Evolutionary conservation across 495 filamentous ascomycete species (phyloP).

Genomic region (Aspergillus conjunctus): DNA sequence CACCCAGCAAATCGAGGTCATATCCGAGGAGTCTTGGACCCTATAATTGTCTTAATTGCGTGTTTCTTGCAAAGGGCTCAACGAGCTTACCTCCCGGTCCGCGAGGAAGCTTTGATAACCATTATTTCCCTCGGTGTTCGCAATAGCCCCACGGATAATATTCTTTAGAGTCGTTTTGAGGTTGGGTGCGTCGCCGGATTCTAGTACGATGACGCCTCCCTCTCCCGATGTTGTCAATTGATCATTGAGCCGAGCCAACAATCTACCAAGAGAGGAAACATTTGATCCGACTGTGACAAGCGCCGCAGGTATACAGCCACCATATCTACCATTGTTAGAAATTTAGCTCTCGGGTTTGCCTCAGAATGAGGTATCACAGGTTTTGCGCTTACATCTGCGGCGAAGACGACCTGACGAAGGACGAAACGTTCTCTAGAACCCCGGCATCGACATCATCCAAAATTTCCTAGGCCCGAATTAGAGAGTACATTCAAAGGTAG

Average conservation of each 20-base stretch:
- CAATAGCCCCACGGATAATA: conserved; percentile 71
- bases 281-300: conserved; percentile 87
- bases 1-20: conserved; percentile 79
- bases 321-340: conserved; percentile 36
- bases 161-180: conserved; percentile 81
- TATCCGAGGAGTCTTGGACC: conserved; percentile 81
- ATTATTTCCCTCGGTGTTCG: conserved; percentile 53
- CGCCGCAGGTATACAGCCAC: conserved; percentile 68
- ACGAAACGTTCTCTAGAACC: conserved; percentile 66
- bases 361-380: neutral
- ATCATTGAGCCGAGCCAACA: conserved; percentile 68
- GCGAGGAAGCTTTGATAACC: conserved; percentile 48
- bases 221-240: conserved; percentile 48
- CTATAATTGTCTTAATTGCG: conserved; percentile 37
- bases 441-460: conserved; percentile 50
- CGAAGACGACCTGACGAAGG: conserved; percentile 62
- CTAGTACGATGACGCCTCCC: conserved; percentile 66
- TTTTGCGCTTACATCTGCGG: conserved; percentile 40
- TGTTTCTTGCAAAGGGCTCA: neutral
- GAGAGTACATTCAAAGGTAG: neutral
- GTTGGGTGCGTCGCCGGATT: conserved; percentile 77
- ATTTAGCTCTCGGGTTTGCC: neutral
- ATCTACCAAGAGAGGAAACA: conserved; percentile 70
- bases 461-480: conserved; percentile 31
- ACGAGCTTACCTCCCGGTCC: conserved; percentile 54